Base-by-base conservation (phyloP, 805 yeast genomes). In the Yarrowia osloensis region DNA sequence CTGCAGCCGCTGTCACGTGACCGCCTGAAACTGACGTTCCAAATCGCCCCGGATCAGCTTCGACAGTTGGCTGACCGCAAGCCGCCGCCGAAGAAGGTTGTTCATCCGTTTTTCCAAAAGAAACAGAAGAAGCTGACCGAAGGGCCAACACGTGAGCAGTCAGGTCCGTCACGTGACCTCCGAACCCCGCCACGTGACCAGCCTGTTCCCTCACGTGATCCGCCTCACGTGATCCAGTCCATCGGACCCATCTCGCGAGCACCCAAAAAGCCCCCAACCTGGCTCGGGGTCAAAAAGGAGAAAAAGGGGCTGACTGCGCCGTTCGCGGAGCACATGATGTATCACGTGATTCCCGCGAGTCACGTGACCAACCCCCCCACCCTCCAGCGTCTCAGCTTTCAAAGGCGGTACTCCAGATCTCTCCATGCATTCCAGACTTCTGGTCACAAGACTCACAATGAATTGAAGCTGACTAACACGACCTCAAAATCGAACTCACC, bases 31-130 rank as follows among this genome's bases (percentile, higher is more conserved):
- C 42, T 52, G 21, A 21, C 28, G 17, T 52, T 52, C 21, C 13
- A 52, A 22, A 7, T 54, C 35, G n/a, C 62, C 4, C 24, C 62
- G 17, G 62, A 37, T n/a, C 62, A 54, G 47, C 62, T 54, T 5
- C 46, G 31, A 24, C 17, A 11, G 12, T 12, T 54, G 24, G 46
- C 44, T n/a, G 46, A 54, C 2, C 62, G 46, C 21, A 50, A 33
- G 22, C 57, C 57, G 6, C 57, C 40, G 7, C 62, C 62, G 17
- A 54, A 54, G n/a, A 54, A 54, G 62, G 46, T 37, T 11, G 46
- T 54, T 9, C 62, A 54, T 37, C 62, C 62, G 12, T 54, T 54
- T 26, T 54, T 54, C 46, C 44, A 39, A 26, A 54, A 54, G 62
- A 54, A 54, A 15, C 62, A 37, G n/a, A 54, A 54, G 46, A 54